These are phyloP conservation scores for Gloeopeniophorella convolvens DNA, from an alignment of 768 basidiomycete species.

Conservation along the genomic window DNA sequence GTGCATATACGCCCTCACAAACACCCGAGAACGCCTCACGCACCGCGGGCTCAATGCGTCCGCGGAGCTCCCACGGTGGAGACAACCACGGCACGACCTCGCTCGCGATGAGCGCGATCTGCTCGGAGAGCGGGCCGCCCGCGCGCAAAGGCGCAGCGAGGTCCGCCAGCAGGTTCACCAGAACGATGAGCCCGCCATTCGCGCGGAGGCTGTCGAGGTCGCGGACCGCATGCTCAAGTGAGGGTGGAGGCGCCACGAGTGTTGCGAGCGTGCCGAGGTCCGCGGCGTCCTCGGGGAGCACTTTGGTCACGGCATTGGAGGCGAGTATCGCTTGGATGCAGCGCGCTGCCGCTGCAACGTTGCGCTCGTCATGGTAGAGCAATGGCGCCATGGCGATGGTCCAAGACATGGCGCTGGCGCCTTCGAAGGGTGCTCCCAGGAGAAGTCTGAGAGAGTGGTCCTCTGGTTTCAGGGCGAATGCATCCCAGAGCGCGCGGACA, in stretches of 20 bases:
- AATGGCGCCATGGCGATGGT: neutral
- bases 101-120: neutral
- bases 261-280: neutral
- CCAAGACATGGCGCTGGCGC: neutral
- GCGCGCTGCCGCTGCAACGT: neutral
- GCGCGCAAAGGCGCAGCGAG: neutral
- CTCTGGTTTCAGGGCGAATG: constrained; percentile 1
- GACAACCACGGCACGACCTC: constrained; percentile 3
- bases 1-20: neutral
- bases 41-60: neutral
- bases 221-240: neutral
- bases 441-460: constrained; percentile 1
- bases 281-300: neutral
- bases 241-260: neutral
- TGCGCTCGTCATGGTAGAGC: neutral
- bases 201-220: constrained; percentile 4
- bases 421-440: constrained; percentile 2
- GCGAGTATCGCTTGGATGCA: constrained; percentile 7
- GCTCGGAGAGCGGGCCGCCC: neutral
- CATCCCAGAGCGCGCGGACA: neutral
- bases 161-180: neutral
- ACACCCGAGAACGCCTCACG: neutral
- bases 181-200: constrained; percentile 1
- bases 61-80: constrained; percentile 1
- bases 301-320: constrained; percentile 6